Conservation (phyloP, 495 filamentous ascomycete species). For the Tirmania nivea region DNA sequence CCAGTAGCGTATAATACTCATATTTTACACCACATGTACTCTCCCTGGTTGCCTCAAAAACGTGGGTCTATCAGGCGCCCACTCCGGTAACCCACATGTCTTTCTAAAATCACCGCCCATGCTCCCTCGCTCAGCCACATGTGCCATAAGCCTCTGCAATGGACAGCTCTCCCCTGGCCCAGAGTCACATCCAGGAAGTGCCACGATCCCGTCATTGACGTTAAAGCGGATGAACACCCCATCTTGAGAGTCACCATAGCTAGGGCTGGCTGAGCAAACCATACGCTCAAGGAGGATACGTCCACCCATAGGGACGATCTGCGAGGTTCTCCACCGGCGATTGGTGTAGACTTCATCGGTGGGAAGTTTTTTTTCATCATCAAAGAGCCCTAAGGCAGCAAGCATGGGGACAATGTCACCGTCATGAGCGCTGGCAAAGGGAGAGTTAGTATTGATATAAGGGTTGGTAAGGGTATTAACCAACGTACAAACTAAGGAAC, state of each 20-base stretch:
- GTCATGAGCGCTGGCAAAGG: conserved; percentile 30
- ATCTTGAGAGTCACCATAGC: not conserved
- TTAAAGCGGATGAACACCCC: conserved; percentile 30
- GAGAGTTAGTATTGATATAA: not conserved
- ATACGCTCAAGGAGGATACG: conserved; percentile 35
- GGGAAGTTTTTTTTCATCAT: conserved; percentile 26
- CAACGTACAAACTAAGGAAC: conserved; percentile 37
- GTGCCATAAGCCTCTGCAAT: conserved; percentile 24
- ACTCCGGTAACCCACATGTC: conserved; percentile 22
- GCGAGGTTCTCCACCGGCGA: conserved; percentile 32
- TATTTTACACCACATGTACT: not conserved
- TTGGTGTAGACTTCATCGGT: conserved; percentile 22
- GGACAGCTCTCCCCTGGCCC: conserved; percentile 35
- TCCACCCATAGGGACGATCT: conserved; percentile 37
- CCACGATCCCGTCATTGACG: conserved; percentile 36
- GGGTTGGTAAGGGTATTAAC: not conserved
- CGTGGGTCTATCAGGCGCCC: conserved; percentile 21
- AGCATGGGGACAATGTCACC: conserved; percentile 37
- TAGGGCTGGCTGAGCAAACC: conserved; percentile 18
- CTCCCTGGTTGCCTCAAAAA: conserved; percentile 25
- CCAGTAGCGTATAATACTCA: no score
- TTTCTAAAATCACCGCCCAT: conserved; percentile 23
- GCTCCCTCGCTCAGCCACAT: conserved; percentile 21
- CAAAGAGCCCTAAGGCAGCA: conserved; percentile 31
- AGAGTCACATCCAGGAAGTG: conserved; percentile 27